Conservation (phyloP, 2,329 filamentous ascomycete genomes). For the Beauveria pseudobassiana region DNA sequence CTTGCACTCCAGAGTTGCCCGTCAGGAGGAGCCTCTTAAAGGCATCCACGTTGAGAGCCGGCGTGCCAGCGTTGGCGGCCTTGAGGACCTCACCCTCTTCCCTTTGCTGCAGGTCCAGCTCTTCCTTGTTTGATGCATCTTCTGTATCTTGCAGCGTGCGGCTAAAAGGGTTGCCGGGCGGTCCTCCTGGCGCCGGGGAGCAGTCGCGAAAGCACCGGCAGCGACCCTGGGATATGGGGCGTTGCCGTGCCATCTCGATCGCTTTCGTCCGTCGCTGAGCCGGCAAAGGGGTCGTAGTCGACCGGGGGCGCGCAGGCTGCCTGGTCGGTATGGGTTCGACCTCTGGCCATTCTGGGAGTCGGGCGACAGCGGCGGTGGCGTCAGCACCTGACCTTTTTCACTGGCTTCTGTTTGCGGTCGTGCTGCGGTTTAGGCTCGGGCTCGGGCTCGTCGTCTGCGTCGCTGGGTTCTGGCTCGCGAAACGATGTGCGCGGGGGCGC, state of each 20-base stretch:
- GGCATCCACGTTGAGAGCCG: conserved; percentile 64
- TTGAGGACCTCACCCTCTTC: conserved; percentile 26
- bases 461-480: conserved; percentile 12
- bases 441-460: conserved; percentile 13
- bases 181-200: conserved; percentile 6
- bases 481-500: conserved; percentile 21
- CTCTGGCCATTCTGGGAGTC: conserved; percentile 36
- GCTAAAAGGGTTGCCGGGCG: conserved; percentile 40
- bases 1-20: conserved; percentile 44
- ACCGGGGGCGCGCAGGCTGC: too few species aligned
- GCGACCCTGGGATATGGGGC: conserved; percentile 17
- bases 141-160: conserved; percentile 48
- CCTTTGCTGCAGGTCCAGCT: conserved; percentile 23
- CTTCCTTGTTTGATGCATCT: conserved; percentile 18
- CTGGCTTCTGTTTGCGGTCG: conserved; percentile 39
- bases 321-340: not conserved
- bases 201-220: not conserved
- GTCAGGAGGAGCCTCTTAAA: conserved; percentile 73
- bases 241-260: conserved; percentile 20
- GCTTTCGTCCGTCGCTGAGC: conserved; percentile 21
- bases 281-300: conserved; percentile 27
- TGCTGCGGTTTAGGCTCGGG: not conserved
- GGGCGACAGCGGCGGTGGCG: conserved; percentile 53
- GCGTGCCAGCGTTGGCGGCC: conserved; percentile 27
- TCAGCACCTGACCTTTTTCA: conserved; percentile 63